Evolutionary conservation across 345 rosid genomes (phyloP).

Genomic region (Eutrema japonicum): DNA sequence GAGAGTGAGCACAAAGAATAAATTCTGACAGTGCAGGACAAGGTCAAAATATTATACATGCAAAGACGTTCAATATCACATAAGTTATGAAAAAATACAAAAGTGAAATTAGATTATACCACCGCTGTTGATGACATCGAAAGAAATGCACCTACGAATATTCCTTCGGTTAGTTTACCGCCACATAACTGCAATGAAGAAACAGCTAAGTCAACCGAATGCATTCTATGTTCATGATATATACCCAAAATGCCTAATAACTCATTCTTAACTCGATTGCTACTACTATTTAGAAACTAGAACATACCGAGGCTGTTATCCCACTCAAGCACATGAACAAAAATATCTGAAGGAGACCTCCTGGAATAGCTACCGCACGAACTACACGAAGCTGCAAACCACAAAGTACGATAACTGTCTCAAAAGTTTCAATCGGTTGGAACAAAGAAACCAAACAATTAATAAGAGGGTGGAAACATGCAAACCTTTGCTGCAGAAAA

Average conservation of each 20-base stretch:
- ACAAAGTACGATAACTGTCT: constrained; percentile 30
- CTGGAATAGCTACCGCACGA: constrained; percentile 88
- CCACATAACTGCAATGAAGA: constrained; percentile 79
- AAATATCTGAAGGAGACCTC: constrained; percentile 89
- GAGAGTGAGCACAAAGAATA: constrained; percentile 5
- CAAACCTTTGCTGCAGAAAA: constrained; percentile 80
- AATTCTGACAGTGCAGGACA: constrained; percentile 6
- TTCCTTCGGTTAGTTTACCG: constrained; percentile 86
- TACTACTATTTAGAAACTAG: background rate
- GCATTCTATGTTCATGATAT: constrained; percentile 2
- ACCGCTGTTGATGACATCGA: constrained; percentile 98
- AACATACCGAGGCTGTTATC: constrained; percentile 75
- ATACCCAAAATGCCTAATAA: constrained; percentile 5
- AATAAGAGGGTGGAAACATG: constrained; percentile 26
- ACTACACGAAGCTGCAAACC: constrained; percentile 84
- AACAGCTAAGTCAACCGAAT: constrained; percentile 39
- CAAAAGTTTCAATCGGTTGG: constrained; percentile 22
- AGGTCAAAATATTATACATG: constrained; percentile 13
- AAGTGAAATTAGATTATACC: constrained; percentile 52
- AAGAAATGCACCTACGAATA: constrained; percentile 86
- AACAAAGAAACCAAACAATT: constrained; percentile 21
- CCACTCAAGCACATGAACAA: constrained; percentile 94
- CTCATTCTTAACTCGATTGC: constrained; percentile 9
- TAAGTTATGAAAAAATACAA: constrained; percentile 11
- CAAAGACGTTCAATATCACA: constrained; percentile 21